phyloP scores from a whole-genome alignment of 2,329 filamentous ascomycete genomes.

The Fusarium sulawesiense region DNA sequence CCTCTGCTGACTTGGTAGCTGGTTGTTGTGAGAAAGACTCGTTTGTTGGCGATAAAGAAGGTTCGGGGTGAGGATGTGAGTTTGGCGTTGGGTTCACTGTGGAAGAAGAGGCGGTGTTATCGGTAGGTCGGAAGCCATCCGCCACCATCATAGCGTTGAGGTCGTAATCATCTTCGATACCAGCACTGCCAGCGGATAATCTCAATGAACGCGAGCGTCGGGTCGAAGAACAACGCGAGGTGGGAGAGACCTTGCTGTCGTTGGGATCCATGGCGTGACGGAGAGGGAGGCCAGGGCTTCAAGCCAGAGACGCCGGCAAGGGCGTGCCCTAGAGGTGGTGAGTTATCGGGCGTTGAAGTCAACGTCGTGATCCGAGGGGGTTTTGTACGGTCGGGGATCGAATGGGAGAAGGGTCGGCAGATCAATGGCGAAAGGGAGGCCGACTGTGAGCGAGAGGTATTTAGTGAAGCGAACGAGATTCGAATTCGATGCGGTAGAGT shows the following conservation, averaged over 20 bases:
- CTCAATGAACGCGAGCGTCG: conserved; percentile 57
- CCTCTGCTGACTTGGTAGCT: conserved; percentile 20
- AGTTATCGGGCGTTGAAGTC: conserved; percentile 32
- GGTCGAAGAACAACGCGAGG: conserved; percentile 58
- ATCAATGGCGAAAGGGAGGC: conserved; percentile 26
- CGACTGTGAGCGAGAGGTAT: conserved; percentile 13
- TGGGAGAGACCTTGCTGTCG: conserved; percentile 53
- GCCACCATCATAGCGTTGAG: conserved; percentile 63
- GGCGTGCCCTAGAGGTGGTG: conserved; percentile 41
- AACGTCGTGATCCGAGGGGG: conserved; percentile 31
- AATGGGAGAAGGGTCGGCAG: conserved; percentile 19
- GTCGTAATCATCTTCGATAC: conserved; percentile 60
- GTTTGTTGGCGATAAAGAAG: conserved; percentile 11
- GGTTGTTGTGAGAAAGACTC: conserved; percentile 30
- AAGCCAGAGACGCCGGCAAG: conserved; percentile 43
- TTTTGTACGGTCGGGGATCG: conserved; percentile 13
- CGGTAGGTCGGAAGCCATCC: conserved; percentile 62
- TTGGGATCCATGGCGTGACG: conserved; percentile 55
- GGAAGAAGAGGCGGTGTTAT: conserved; percentile 23
- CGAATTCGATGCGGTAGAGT: not conserved
- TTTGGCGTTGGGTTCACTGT: conserved; percentile 33
- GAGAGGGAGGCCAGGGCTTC: conserved; percentile 35
- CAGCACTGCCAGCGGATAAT: conserved; percentile 48
- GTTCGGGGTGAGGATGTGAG: conserved; percentile 34
- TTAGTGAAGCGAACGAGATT: conserved; percentile 19